phyloP scores from a whole-genome alignment of 2,329 filamentous ascomycete genomes.

The Aureobasidium lini region DNA sequence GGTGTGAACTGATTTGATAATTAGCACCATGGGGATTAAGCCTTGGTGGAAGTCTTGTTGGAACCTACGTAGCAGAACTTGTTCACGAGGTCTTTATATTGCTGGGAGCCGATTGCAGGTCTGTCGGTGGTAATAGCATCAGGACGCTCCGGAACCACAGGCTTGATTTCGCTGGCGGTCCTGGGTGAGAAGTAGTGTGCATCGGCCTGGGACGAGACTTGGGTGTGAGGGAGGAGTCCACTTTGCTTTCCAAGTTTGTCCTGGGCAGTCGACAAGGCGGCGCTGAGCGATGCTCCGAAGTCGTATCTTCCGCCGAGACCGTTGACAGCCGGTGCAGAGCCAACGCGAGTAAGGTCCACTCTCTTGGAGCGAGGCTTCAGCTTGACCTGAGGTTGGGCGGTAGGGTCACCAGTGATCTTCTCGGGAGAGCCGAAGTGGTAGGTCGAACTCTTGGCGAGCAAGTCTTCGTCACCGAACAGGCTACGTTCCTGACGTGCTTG shows the following conservation, averaged over 20 bases:
- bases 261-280: constrained; percentile 70
- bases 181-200: constrained; percentile 17
- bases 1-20: constrained; percentile 22
- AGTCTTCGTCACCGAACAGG: constrained; percentile 59
- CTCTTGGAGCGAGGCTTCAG: constrained; percentile 62
- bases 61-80: constrained; percentile 99
- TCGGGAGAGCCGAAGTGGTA: constrained; percentile 38
- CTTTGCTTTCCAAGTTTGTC: constrained; percentile 53
- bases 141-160: constrained; percentile 42
- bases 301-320: constrained; percentile 78
- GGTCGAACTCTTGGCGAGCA: constrained; percentile 45
- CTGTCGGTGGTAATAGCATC: constrained; percentile 53
- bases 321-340: constrained; percentile 52
- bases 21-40: constrained; percentile 33
- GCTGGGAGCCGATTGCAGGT: constrained; percentile 71
- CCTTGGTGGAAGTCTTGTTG: constrained; percentile 27
- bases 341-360: constrained; percentile 49
- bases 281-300: constrained; percentile 83
- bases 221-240: constrained; percentile 29
- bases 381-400: constrained; percentile 45
- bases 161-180: constrained; percentile 6
- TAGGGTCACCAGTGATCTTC: constrained; percentile 53
- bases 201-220: not conserved
- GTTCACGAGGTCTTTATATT: constrained; percentile 94
- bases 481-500: constrained; percentile 25